These are phyloP conservation scores for Cocos nucifera DNA, from an alignment of 176 grass and related monocot genomes.

Conservation along the genomic window DNA sequence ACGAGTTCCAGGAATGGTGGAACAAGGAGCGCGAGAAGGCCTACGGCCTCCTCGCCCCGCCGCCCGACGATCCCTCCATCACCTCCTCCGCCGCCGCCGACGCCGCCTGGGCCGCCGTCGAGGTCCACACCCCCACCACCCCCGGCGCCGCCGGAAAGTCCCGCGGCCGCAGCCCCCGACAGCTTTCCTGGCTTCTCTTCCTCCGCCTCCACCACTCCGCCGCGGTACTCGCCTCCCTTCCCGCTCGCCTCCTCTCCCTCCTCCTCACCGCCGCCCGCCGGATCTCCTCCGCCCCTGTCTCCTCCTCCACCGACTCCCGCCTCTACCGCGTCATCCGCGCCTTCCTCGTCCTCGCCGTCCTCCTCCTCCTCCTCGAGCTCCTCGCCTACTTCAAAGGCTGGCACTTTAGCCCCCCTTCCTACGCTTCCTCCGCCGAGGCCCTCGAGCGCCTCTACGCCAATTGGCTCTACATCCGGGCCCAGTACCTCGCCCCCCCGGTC, in stretches of 20 bases:
- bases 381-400: constrained; percentile 22
- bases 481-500: constrained; percentile 8
- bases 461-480: constrained; percentile 9
- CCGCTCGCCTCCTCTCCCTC: constrained; percentile 8
- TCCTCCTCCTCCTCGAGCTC: constrained; percentile 21
- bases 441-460: constrained; percentile 18
- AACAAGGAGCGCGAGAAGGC: constrained; percentile 16
- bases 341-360: constrained; percentile 18
- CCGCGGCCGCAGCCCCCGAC: neutral
- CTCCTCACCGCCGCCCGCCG: constrained; percentile 11
- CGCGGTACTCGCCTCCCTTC: constrained; percentile 9
- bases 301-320: neutral
- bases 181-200: constrained; percentile 16
- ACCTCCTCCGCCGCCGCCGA: neutral
- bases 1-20: constrained; percentile 33
- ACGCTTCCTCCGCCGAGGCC: constrained; percentile 19
- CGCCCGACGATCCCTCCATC: neutral
- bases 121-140: neutral
- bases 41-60: constrained; percentile 9
- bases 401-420: constrained; percentile 23
- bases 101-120: neutral
- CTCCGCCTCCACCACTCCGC: constrained; percentile 9
- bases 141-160: constrained; percentile 15
- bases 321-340: constrained; percentile 22
- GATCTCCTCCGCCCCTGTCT: neutral